Conservation (phyloP, 768 basidiomycete genomes). For the Rickenella mellea region DNA sequence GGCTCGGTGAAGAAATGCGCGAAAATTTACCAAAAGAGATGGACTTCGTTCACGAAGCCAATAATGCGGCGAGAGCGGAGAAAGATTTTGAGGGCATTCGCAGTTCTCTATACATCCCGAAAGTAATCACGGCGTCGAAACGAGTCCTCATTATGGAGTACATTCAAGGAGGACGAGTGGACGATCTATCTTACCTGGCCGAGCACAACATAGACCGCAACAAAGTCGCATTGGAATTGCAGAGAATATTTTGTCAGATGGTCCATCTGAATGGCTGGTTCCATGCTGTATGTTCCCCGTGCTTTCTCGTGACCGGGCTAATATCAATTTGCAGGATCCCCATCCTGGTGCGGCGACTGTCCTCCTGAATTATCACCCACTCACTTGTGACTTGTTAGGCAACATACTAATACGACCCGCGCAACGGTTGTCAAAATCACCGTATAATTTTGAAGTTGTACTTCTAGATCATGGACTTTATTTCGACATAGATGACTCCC, state of each 20-base stretch:
- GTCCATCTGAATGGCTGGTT: conserved; percentile 93
- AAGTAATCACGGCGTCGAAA: conserved; percentile 69
- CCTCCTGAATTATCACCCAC: background rate
- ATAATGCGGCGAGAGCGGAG: conserved; percentile 64
- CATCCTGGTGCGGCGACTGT: conserved; percentile 52
- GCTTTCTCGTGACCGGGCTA: background rate
- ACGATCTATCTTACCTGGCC: conserved; percentile 78
- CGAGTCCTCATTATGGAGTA: conserved; percentile 93
- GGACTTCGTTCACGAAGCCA: conserved; percentile 88
- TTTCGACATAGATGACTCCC: conserved; percentile 75
- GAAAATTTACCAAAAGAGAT: conserved; percentile 87
- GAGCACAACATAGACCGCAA: conserved; percentile 84
- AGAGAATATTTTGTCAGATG: conserved; percentile 89
- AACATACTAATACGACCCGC: conserved; percentile 87
- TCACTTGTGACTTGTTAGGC: conserved; percentile 30
- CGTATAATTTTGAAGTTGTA: conserved; percentile 94
- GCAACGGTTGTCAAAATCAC: conserved; percentile 50
- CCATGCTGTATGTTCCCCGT: conserved; percentile 49
- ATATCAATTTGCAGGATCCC: conserved; percentile 51
- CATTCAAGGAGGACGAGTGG: conserved; percentile 81
- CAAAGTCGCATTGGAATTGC: conserved; percentile 83
- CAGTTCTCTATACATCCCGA: conserved; percentile 80
- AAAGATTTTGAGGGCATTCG: conserved; percentile 61
- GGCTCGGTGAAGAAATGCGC: conserved; percentile 93
- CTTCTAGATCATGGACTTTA: conserved; percentile 91